Percentiles rank a stretch among this genome's conserved stretches.
These are phyloP conservation scores for Aspergillus ustus DNA, from an alignment of 2,329 filamentous ascomycete species.

Conservation along the genomic window DNA sequence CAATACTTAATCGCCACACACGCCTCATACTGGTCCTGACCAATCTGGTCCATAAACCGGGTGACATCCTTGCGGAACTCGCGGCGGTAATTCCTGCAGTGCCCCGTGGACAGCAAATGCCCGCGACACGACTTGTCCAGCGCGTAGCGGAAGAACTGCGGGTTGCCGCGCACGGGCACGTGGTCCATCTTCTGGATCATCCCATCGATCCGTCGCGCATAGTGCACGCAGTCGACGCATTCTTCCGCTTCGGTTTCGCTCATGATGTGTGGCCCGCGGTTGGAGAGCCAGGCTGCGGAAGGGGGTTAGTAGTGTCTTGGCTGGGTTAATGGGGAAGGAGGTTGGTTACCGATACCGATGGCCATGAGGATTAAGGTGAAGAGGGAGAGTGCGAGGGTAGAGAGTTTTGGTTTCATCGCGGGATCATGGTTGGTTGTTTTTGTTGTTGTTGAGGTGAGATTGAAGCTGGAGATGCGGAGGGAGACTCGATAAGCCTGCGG, in stretches of 20 bases:
- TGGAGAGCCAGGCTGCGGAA: neutral
- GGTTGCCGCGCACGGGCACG: conserved; percentile 13
- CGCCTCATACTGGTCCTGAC: conserved; percentile 19
- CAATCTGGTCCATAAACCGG: conserved; percentile 17
- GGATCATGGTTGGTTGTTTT: neutral
- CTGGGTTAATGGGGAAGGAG: too few species aligned
- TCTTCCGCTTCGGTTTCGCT: neutral
- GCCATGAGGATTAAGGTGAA: neutral
- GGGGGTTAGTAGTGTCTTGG: neutral
- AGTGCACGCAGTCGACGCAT: conserved; percentile 24
- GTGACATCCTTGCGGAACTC: conserved; percentile 17
- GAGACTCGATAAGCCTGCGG: neutral
- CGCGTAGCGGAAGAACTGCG: conserved; percentile 23
- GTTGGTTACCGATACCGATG: neutral
- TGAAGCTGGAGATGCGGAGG: neutral
- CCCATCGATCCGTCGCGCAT: conserved; percentile 18
- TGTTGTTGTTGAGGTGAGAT: neutral
- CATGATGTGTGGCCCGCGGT: neutral
- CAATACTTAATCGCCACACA: conserved; percentile 17
- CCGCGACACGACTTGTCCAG: conserved; percentile 22
- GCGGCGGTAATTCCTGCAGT: conserved; percentile 22
- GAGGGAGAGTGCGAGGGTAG: neutral
- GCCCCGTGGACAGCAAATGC: conserved; percentile 9
- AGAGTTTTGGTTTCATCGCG: neutral
- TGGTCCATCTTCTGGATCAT: conserved; percentile 13